Percentiles rank a stretch among this genome's conserved stretches.
Conservation (phyloP, 148 eudicot genomes). For the Rhododendron molle region DNA sequence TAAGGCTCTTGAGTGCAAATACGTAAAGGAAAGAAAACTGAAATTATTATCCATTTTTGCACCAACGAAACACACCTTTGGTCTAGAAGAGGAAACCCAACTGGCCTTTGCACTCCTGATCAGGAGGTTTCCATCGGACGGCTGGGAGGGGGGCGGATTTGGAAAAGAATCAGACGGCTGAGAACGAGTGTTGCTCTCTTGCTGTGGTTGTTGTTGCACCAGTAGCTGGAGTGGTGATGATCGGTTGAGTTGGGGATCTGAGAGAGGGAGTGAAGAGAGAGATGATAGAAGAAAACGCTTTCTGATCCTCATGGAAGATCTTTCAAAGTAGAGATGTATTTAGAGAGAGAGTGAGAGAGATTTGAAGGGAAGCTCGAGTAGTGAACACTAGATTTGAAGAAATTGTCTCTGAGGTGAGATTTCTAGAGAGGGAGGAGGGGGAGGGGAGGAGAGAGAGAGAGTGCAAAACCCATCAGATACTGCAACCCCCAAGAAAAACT, state of each 20-base stretch:
- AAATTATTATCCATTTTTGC: not conserved
- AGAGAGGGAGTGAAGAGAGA: constrained; percentile 33
- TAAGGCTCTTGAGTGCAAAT: constrained; percentile 4
- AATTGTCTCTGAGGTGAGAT: not conserved
- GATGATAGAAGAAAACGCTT: constrained; percentile 52
- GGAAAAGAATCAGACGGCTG: constrained; percentile 35
- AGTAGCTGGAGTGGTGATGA: constrained; percentile 11
- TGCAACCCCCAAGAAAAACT: constrained; percentile 15
- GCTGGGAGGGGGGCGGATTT: constrained; percentile 9
- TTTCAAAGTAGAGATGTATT: not conserved
- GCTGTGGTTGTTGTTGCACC: constrained; percentile 10
- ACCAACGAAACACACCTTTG: constrained; percentile 2
- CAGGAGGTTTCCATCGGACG: constrained; percentile 27
- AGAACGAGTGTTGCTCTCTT: not conserved
- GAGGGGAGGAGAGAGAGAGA: not conserved
- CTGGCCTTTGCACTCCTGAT: constrained; percentile 16
- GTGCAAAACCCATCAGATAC: constrained; percentile 6
- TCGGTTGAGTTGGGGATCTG: constrained; percentile 53
- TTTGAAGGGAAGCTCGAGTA: not conserved
- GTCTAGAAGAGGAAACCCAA: not conserved
- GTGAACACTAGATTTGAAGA: not conserved
- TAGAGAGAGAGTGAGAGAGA: not conserved
- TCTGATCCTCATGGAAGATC: constrained; percentile 53
- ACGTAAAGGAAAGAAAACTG: not conserved
- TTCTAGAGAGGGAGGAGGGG: constrained; percentile 4